A percentile compares a stretch with the other conserved stretches of the same genome.
phyloP scores from a whole-genome alignment of 805 yeast genomes.

The Candida verbasci region DNA sequence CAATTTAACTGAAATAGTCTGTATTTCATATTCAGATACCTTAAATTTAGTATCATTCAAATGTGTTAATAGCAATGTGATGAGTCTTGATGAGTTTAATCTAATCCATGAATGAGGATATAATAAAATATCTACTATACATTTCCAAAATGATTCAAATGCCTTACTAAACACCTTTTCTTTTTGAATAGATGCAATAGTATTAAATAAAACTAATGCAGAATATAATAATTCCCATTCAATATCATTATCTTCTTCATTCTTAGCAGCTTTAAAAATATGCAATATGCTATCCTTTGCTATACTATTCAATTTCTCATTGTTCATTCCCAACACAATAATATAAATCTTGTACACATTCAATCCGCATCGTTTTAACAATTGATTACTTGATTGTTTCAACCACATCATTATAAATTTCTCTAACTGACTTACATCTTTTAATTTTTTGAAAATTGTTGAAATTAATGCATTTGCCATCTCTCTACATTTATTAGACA shows the following conservation, averaged over 20 bases:
- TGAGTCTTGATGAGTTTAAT: conserved; percentile 55
- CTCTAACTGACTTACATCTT: conserved; percentile 21
- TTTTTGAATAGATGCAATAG: conserved; percentile 36
- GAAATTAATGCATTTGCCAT: conserved; percentile 66
- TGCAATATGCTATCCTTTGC: conserved; percentile 21
- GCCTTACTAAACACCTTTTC: conserved; percentile 20
- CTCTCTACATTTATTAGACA: conserved; percentile 73
- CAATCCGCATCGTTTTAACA: conserved; percentile 69
- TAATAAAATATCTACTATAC: conserved; percentile 51
- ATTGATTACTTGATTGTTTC: conserved; percentile 44
- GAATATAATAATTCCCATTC: conserved; percentile 80
- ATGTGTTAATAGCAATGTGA: conserved; percentile 48
- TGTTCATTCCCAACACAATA: conserved; percentile 41
- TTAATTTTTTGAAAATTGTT: conserved; percentile 48
- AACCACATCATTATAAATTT: conserved; percentile 59
- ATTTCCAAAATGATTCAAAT: conserved; percentile 45
- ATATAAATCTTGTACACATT: conserved; percentile 63
- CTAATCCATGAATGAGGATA: conserved; percentile 95
- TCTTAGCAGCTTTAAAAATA: conserved; percentile 24
- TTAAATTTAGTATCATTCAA: conserved; percentile 30
- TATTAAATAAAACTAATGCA: conserved; percentile 49
- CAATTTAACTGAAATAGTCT: conserved; percentile 60
- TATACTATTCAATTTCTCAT: conserved; percentile 36
- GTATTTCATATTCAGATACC: conserved; percentile 45
- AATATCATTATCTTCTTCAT: conserved; percentile 33